Evolutionary conservation across 2,329 filamentous ascomycete species (phyloP), one percentile per base, ranked within the genome.

Genomic region (Trichoderma sp.): DNA sequence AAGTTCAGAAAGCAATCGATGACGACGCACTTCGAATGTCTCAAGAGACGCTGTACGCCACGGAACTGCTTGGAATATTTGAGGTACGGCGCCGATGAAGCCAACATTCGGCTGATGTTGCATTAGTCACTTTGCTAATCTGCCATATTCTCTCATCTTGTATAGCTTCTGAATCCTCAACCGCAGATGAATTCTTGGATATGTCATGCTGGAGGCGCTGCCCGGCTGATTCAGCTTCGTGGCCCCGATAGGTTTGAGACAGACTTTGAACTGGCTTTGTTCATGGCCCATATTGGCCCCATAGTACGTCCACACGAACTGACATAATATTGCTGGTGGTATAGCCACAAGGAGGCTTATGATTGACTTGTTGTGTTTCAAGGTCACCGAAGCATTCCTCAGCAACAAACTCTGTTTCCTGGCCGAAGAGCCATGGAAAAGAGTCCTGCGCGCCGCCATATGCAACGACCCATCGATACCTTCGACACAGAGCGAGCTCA

Each of bases 221-320:
- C 64, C 8, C 26, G 50, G 50, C 50, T 67, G 12, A 67, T 67
- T n/a, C 50, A 58, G 50, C 64, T 67, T 26, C 50, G 64, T 43
- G 64, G 64, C 23, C 64, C 64, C 23, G 50, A 67, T 1, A 30
- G 64, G 11, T 67, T 67, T 34, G 23, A 67, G 17, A 28, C 64
- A 2, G 64, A 67, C 32, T 67, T 67, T 58, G 64, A 67, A n/a
- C 1, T 67, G 34, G 64, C 64, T 6, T 36, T 67, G 11, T 67
- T 67, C 23, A 67, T 67, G 64, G 53, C 64, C 11, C 64, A 67
- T 34, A 67, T 67, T 15, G 64, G 64, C 3, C 64, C 64, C 12
- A 67, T 67, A 20, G 64, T 67, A 28, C 2, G 64, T 67, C 11
- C 5, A 34, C n/a, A n/a, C n/a, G n/a, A n/a, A n/a, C n/a, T n/a